phyloP scores from a whole-genome alignment of 139 green algal genomes.

The Pleodorina starrii region DNA sequence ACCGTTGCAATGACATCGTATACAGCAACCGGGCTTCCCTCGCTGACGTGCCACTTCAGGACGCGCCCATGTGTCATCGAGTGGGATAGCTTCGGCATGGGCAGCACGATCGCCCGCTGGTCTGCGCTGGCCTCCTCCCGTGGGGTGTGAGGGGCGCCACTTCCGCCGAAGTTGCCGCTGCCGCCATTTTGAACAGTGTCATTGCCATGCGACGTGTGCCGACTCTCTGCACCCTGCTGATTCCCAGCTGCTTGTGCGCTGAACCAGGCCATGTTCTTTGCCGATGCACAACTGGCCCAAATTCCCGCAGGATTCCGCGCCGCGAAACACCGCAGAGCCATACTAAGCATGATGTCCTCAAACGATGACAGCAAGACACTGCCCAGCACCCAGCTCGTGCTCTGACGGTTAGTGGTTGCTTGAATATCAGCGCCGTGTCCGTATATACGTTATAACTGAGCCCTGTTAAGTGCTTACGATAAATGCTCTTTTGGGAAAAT shows the following conservation, averaged over 20 bases:
- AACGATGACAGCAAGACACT: too few relatives aligned
- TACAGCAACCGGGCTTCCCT: background rate
- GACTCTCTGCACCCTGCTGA: background rate
- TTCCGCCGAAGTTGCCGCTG: background rate
- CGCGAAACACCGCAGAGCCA: too few relatives aligned
- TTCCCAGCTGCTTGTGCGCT: background rate
- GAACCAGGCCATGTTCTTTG: background rate
- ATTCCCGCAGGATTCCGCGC: too few relatives aligned
- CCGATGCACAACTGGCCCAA: too few relatives aligned
- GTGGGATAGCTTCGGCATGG: conserved; percentile 29
- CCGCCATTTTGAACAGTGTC: background rate
- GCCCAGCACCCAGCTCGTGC: too few relatives aligned
- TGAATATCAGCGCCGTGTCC: too few relatives aligned
- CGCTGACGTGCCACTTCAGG: background rate
- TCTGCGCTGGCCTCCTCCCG: background rate
- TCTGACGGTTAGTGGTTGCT: too few relatives aligned
- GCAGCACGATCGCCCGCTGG: background rate
- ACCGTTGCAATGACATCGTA: conserved; percentile 37
- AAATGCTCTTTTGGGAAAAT: too few relatives aligned
- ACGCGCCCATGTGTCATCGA: conserved; percentile 1
- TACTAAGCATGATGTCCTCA: too few relatives aligned
- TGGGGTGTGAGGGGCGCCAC: too few relatives aligned
- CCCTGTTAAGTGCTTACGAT: too few relatives aligned
- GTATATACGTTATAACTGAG: too few relatives aligned
- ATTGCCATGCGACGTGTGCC: background rate